A percentile compares a stretch with the other conserved stretches of the same genome.
phyloP scores from a whole-genome alignment of 78 protist genomes.

The Polysphondylium violaceum region DNA sequence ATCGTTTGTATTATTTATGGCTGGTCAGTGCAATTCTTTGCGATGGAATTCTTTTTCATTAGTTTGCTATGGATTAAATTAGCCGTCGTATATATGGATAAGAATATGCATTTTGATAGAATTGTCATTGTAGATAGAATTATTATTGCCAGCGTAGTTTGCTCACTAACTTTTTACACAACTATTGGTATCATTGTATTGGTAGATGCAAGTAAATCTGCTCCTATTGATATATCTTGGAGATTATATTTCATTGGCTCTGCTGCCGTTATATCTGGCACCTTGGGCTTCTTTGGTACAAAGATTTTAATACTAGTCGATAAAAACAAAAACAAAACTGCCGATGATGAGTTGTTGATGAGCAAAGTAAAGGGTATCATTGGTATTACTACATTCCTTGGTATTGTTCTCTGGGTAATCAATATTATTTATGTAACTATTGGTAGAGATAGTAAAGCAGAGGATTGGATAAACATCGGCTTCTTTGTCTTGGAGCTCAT shows the following conservation, averaged over 20 bases:
- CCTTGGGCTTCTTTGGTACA: constrained; percentile 31
- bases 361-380: constrained; percentile 25
- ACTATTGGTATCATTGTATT: background rate
- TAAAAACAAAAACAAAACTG: background rate
- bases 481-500: constrained; percentile 1
- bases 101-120: constrained; percentile 16
- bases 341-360: constrained; percentile 17
- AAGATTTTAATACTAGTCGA: background rate
- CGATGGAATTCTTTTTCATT: constrained; percentile 29
- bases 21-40: constrained; percentile 8
- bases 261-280: background rate
- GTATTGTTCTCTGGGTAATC: constrained; percentile 5
- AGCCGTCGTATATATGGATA: constrained; percentile 22
- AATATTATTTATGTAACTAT: constrained; percentile 28
- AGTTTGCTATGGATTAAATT: constrained; percentile 26
- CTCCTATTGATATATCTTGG: constrained; percentile 11
- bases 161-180: constrained; percentile 19
- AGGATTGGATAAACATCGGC: constrained; percentile 33
- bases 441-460: constrained; percentile 5
- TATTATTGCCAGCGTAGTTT: background rate
- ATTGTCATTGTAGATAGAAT: constrained; percentile 10
- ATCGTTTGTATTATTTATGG: background rate
- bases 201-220: background rate
- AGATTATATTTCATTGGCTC: constrained; percentile 25
- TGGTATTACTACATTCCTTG: constrained; percentile 3